Conservation (phyloP, 2,329 filamentous ascomycete genomes). For the Aureobasidium subglaciale region DNA sequence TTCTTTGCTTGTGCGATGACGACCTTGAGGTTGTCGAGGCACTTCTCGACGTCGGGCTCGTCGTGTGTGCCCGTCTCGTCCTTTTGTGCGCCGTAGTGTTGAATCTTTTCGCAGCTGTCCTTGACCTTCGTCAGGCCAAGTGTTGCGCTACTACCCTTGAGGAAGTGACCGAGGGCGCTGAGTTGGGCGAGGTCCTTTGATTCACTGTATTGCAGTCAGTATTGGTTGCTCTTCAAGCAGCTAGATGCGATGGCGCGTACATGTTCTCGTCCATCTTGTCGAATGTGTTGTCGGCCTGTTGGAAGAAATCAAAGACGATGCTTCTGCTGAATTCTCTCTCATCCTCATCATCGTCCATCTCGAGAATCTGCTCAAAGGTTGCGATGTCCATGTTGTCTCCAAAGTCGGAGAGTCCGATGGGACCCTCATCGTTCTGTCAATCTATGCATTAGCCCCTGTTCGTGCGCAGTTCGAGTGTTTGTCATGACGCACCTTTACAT, state of each 20-base stretch:
- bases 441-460: not conserved
- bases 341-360: slow-evolving; percentile 90
- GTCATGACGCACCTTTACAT: slow-evolving; percentile 15
- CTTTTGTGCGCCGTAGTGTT: slow-evolving; percentile 79
- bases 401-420: slow-evolving; percentile 52
- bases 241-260: slow-evolving; percentile 50
- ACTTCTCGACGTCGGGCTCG: slow-evolving; percentile 60
- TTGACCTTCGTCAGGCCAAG: slow-evolving; percentile 85
- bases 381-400: slow-evolving; percentile 68
- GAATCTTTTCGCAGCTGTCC: slow-evolving; percentile 92
- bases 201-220: slow-evolving; percentile 43
- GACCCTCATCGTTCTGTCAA: slow-evolving; percentile 39
- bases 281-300: slow-evolving; percentile 84
- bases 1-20: slow-evolving; percentile 65
- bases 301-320: slow-evolving; percentile 88
- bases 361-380: slow-evolving; percentile 91
- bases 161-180: slow-evolving; percentile 82
- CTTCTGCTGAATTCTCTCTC: slow-evolving; percentile 81
- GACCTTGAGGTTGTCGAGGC: slow-evolving; percentile 61
- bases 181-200: slow-evolving; percentile 64
- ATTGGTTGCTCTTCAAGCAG: not conserved
- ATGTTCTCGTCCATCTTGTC: slow-evolving; percentile 71
- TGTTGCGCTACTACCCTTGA: slow-evolving; percentile 95
- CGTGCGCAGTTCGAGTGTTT: not conserved
- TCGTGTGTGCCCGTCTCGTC: slow-evolving; percentile 65